phyloP scores from a whole-genome alignment of 768 basidiomycete genomes.

The Amanita rubescens region DNA sequence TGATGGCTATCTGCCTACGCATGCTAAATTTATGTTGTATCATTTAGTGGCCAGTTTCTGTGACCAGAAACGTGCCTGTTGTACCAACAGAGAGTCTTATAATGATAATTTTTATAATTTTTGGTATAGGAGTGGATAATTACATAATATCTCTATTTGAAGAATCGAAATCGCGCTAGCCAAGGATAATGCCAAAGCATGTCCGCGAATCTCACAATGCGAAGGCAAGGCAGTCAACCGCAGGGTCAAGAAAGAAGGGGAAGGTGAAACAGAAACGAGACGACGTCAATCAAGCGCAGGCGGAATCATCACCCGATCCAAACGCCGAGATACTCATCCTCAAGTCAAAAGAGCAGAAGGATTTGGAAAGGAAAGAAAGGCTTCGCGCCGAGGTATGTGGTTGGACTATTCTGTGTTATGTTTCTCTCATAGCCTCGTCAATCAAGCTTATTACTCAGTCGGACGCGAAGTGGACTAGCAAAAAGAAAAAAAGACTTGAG shows the following conservation, averaged over 20 bases:
- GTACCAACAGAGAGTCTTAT: too few relatives aligned
- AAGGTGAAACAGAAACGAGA: constrained; percentile 28
- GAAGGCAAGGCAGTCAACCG: constrained; percentile 57
- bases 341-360: constrained; percentile 56
- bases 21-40: too few relatives aligned
- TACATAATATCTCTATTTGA: not conserved
- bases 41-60: too few relatives aligned
- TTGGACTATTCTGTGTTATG: constrained; percentile 10
- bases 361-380: constrained; percentile 49
- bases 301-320: constrained; percentile 32
- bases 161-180: too few relatives aligned
- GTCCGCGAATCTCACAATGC: constrained; percentile 45
- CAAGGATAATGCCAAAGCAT: constrained; percentile 8
- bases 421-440: not conserved
- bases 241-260: constrained; percentile 59
- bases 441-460: constrained; percentile 41
- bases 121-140: not conserved
- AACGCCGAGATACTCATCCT: constrained; percentile 53
- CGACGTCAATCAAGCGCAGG: constrained; percentile 5
- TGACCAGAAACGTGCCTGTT: too few relatives aligned
- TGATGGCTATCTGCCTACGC: too few relatives aligned
- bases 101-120: too few relatives aligned
- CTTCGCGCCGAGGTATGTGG: constrained; percentile 51
- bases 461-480: constrained; percentile 67
- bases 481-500: constrained; percentile 86